Evolutionary conservation across 176 grass and related monocot genomes (phyloP).

Genomic region (Rhynchospora breviuscula): DNA sequence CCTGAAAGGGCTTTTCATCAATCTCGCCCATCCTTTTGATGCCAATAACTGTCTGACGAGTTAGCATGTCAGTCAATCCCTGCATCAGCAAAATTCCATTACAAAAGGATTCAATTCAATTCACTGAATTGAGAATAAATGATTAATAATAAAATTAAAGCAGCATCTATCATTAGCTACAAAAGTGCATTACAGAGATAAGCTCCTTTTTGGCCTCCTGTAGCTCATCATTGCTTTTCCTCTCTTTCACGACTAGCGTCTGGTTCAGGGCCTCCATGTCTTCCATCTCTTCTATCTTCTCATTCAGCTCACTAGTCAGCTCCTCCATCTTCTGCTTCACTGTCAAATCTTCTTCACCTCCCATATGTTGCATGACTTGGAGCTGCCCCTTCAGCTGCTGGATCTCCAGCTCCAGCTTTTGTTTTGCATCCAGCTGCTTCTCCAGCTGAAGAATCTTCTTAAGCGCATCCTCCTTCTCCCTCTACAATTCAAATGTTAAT

Average conservation of each 20-base stretch:
- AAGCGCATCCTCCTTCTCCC: conserved; percentile 44
- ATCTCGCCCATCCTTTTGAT: conserved; percentile 80
- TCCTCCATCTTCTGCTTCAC: conserved; percentile 31
- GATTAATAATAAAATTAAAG: conserved; percentile 13
- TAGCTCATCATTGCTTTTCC: conserved; percentile 52
- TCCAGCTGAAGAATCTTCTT: conserved; percentile 44
- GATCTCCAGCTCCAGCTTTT: conserved; percentile 57
- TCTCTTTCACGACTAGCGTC: conserved; percentile 38
- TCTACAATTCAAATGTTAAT: conserved; percentile 27
- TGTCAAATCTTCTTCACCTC: conserved; percentile 32
- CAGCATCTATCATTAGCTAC: neutral
- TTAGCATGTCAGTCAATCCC: conserved; percentile 34
- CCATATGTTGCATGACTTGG: conserved; percentile 46
- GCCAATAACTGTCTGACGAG: conserved; percentile 32
- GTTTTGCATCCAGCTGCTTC: conserved; percentile 47
- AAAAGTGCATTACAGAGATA: neutral
- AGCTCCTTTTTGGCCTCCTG: conserved; percentile 50
- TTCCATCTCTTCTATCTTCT: conserved; percentile 53
- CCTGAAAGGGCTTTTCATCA: conserved; percentile 50
- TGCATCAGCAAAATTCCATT: conserved; percentile 19
- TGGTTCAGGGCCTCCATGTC: conserved; percentile 47
- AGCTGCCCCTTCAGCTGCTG: conserved; percentile 44
- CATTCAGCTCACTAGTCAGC: conserved; percentile 39
- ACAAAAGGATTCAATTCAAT: neutral
- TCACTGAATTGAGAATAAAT: neutral